phyloP scores from a whole-genome alignment of 768 basidiomycete genomes.

The Suillus variegatus region DNA sequence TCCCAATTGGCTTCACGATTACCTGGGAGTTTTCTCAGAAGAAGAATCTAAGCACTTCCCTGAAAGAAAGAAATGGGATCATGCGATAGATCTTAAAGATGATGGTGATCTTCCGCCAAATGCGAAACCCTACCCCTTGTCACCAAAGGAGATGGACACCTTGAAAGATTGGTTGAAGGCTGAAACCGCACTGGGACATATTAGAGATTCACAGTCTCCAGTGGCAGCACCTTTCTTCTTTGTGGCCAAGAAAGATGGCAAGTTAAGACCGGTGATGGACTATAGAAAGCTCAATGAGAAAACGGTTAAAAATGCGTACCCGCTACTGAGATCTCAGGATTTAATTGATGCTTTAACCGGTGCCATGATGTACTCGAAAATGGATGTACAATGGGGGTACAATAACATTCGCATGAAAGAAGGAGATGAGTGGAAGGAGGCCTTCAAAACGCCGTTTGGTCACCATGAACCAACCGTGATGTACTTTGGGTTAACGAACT shows the following conservation, averaged over 20 bases:
- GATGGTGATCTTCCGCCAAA: neutral
- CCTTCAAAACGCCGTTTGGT: slow-evolving; percentile 38
- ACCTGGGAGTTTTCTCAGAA: slow-evolving; percentile 3
- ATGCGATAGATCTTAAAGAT: slow-evolving; percentile 10
- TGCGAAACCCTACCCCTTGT: neutral
- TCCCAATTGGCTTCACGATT: neutral
- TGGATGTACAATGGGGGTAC: neutral
- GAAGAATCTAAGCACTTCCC: slow-evolving; percentile 4
- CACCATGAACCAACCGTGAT: slow-evolving; percentile 42
- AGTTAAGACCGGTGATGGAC: slow-evolving; percentile 16
- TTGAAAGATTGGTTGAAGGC: slow-evolving; percentile 11
- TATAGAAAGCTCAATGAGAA: slow-evolving; percentile 12
- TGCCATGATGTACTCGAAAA: slow-evolving; percentile 9
- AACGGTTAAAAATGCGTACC: slow-evolving; percentile 10
- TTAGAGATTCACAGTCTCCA: slow-evolving; percentile 16
- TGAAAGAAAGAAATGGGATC: slow-evolving; percentile 9
- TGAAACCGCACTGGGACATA: slow-evolving; percentile 7
- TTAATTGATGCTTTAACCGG: slow-evolving; percentile 1
- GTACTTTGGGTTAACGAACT: slow-evolving; percentile 40
- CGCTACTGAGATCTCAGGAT: neutral
- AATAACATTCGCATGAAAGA: slow-evolving; percentile 28
- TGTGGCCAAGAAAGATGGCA: slow-evolving; percentile 14
- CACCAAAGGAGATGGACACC: neutral
- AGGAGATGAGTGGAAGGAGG: slow-evolving; percentile 45
- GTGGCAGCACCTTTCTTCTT: slow-evolving; percentile 16